Conservation (phyloP, 2,329 filamentous ascomycete genomes). For the Cladosporium halotolerans region DNA sequence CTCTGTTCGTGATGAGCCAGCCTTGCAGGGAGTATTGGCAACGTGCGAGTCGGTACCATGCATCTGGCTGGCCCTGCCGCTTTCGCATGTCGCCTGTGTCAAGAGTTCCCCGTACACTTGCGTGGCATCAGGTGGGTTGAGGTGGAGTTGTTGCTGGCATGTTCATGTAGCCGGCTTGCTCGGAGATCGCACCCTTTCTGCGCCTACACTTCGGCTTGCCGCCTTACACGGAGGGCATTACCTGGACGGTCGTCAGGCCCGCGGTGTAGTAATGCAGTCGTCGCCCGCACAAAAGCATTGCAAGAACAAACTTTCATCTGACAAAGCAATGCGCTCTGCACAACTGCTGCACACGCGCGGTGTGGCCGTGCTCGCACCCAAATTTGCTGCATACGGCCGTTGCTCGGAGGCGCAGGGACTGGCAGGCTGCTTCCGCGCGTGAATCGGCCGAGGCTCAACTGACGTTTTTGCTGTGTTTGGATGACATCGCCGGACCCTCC, state of each 20-base stretch:
- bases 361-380: too few relatives aligned
- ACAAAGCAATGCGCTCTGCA: too few relatives aligned
- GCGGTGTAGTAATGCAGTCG: background rate
- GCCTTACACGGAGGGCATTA: background rate
- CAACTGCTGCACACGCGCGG: too few relatives aligned
- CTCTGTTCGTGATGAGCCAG: too few relatives aligned
- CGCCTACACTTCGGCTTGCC: background rate
- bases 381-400: slow-evolving; percentile 2
- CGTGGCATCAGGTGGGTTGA: too few relatives aligned
- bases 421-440: background rate
- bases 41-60: too few relatives aligned
- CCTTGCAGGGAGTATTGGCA: too few relatives aligned
- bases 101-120: background rate
- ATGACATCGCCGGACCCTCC: slow-evolving; percentile 7
- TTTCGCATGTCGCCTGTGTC: background rate
- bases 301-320: too few relatives aligned
- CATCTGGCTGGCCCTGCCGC: too few relatives aligned
- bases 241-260: background rate
- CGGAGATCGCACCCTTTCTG: background rate
- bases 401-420: background rate
- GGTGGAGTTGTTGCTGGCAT: too few relatives aligned
- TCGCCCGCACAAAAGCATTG: too few relatives aligned
- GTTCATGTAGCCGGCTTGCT: background rate
- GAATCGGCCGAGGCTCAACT: slow-evolving; percentile 5
- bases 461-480: background rate